Evolutionary conservation across 805 yeast genomes (phyloP), one percentile per base, ranked within the genome.

Genomic region (Kluyveromyces lactis): DNA sequence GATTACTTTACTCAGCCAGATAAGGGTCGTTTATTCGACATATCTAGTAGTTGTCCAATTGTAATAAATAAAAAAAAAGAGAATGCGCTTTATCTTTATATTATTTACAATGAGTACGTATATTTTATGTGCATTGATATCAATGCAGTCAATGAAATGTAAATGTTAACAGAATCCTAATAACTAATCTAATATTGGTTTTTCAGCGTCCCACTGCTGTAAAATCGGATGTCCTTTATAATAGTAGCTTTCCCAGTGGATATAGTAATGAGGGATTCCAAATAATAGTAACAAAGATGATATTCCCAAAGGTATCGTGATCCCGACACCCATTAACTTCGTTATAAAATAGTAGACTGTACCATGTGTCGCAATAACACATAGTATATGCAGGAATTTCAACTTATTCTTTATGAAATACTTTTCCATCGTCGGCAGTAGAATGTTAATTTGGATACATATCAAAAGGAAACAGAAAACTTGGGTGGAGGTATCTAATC

Each of bases 401-500:
- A 50, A 15, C 15, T 34, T 21, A n/a, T 37, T 30, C 9, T 24
- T 18, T 12, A 42, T 17, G 26, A 39, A 18, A 15, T 33, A 35
- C 19, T 30, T 39, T 18, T 40, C 38, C 47, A 41, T 7, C 26
- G 46, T 46, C 8, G 66, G 66, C 13, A 60, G 41, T 1, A 61
- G 43, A 6, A 61, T 50, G 34, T 57, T 58, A 6, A 60, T 36
- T 33, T 59, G 60, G 6, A 60, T 52, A 43, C 60, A 55, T 8
- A 52, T 77, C 31, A 87, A 67, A 31, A 89, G 73, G 55, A 90
- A 92, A 48, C 86, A 79, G 56, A 89, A 89, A 5, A 87, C 98
- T 17, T 80, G 72, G 24, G 79, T 63, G 4, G 90, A 78, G 2
- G 90, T 71, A 8, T 71, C 61, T 18, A 92, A 68, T 47, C 98